A percentile compares a stretch with the other conserved stretches of the same genome.
Evolutionary conservation across 768 basidiomycete species (phyloP).

Genomic region (Pleurotus sapidus): DNA sequence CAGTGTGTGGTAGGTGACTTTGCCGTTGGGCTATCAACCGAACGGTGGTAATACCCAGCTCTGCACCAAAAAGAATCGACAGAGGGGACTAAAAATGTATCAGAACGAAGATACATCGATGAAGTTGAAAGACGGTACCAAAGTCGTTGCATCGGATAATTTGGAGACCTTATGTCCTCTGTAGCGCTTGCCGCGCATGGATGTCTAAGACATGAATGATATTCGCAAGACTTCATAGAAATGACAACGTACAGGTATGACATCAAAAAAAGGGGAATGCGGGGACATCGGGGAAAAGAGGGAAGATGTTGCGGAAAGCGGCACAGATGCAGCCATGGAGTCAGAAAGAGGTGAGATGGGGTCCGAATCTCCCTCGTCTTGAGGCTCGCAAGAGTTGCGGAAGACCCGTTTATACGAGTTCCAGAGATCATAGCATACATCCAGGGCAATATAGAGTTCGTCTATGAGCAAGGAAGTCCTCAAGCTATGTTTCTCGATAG

Average conservation of each 20-base stretch:
- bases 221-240: neutral
- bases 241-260: slow-evolving; percentile 37
- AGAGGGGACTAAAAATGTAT: slow-evolving; percentile 36
- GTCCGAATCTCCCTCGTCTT: neutral
- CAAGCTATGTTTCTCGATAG: slow-evolving; percentile 52
- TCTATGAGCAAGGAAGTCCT: slow-evolving; percentile 42
- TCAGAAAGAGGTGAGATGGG: neutral
- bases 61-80: slow-evolving; percentile 40
- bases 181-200: slow-evolving; percentile 43
- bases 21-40: slow-evolving; percentile 36
- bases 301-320: slow-evolving; percentile 19
- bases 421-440: slow-evolving; percentile 35
- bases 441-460: slow-evolving; percentile 43
- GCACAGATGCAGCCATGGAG: slow-evolving; percentile 3
- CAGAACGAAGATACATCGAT: neutral
- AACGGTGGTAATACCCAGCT: slow-evolving; percentile 45
- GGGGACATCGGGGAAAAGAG: slow-evolving; percentile 16
- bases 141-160: slow-evolving; percentile 35
- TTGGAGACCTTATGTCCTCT: slow-evolving; percentile 32
- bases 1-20: slow-evolving; percentile 21
- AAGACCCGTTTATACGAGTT: slow-evolving; percentile 4
- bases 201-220: slow-evolving; percentile 30
- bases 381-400: neutral
- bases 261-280: slow-evolving; percentile 36
- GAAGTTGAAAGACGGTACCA: slow-evolving; percentile 23